A percentile compares a stretch with the other conserved stretches of the same genome.
These are phyloP conservation scores for Bertia moriformis DNA, from an alignment of 2,329 filamentous ascomycete species.

Conservation along the genomic window DNA sequence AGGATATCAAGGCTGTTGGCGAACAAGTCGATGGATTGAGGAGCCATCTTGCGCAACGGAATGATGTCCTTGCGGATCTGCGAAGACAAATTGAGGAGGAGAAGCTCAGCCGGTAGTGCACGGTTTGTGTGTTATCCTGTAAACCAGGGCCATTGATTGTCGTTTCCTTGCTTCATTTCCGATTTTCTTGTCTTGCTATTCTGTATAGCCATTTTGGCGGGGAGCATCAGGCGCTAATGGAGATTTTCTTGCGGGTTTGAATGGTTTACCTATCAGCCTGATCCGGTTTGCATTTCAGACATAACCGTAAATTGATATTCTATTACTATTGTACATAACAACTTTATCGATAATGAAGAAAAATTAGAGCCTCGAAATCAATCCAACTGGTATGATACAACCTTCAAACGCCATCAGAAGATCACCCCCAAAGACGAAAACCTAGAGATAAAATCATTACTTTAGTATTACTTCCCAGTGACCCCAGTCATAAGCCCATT, in stretches of 20 bases:
- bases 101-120: slow-evolving; percentile 31
- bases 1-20: slow-evolving; percentile 78
- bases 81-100: slow-evolving; percentile 75
- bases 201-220: neutral
- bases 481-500: neutral
- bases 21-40: slow-evolving; percentile 90
- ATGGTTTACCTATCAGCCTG: no score
- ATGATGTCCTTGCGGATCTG: slow-evolving; percentile 63
- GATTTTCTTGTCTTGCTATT: neutral
- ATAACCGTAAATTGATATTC: no score
- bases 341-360: no score
- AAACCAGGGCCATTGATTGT: neutral
- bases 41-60: slow-evolving; percentile 61
- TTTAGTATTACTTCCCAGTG: slow-evolving; percentile 1
- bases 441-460: no score
- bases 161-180: neutral
- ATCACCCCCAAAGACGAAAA: no score
- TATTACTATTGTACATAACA: no score
- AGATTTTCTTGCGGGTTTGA: no score
- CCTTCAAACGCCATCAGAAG: no score
- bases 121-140: neutral
- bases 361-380: no score
- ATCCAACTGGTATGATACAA: no score
- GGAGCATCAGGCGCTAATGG: no score
- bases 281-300: no score